Base-by-base conservation (phyloP, 2,329 filamentous ascomycete species). In the Aaosphaeria pasadenensis region DNA sequence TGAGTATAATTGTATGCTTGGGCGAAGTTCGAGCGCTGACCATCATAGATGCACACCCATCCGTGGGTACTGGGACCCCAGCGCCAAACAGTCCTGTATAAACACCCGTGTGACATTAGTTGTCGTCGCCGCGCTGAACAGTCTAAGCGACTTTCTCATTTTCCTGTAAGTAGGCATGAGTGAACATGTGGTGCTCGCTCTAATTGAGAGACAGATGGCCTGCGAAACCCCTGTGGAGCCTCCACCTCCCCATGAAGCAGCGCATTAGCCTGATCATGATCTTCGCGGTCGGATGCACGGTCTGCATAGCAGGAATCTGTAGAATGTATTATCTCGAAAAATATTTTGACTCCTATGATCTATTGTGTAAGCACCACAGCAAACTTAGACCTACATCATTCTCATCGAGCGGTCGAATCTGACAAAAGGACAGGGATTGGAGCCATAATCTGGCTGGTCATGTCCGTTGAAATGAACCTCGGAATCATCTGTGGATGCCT, bases 401-500 rank as follows among this genome's bases (percentile, higher is more conserved):
- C n/a, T 9, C 33, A 36, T n/a, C 33, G 33, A 9, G 33, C 33
- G 7, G 39, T 17, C 11, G 9, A 17, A 11, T 17, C 39, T 40
- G 4, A 40, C 17, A 40, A 11, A 40, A 40, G 7, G n/a, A 9
- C 24, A 64, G 60, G 60, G 59, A 52, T 60, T 13, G 62, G 56
- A 13, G 42, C 54, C 7, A 47, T 55, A 13, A 49, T 64, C 36
- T 68, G 59, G 49, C 42, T 52, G 6, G 31, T 53, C 30, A 58
- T 60, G 44, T 49, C 51, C 29, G 24, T 64, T 30, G 64, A 69
- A 46, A 57, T 59, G 48, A 62, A 67, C 40, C 43, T 64, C 4
- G 65, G 63, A 6, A 58, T 69, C 11, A 61, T 67, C 11, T 66
- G 60, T 47, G 57, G 59, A 31, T 66, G 62, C 41, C 57, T 69